phyloP scores from a whole-genome alignment of 495 filamentous ascomycete species.

The Xylaria intraflava region DNA sequence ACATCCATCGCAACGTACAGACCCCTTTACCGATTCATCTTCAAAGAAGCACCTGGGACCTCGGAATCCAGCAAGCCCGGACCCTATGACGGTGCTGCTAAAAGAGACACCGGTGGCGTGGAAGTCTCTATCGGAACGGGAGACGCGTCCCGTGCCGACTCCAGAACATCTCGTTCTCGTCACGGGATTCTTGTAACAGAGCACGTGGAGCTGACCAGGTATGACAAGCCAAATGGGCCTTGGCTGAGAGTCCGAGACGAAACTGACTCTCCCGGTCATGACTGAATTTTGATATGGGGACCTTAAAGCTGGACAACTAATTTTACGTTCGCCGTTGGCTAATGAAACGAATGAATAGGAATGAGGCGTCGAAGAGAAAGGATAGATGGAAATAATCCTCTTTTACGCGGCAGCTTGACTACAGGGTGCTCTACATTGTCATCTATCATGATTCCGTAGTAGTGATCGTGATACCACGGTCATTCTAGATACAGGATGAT shows the following conservation, averaged over 20 bases:
- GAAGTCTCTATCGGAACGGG: not conserved
- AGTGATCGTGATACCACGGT: too few species aligned
- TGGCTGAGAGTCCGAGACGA: not conserved
- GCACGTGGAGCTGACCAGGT: not conserved
- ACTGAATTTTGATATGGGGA: too few species aligned
- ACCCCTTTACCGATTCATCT: not conserved
- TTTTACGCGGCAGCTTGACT: too few species aligned
- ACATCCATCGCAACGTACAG: not conserved
- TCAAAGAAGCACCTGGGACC: not conserved
- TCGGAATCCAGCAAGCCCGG: not conserved
- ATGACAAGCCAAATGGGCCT: not conserved
- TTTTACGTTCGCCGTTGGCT: too few species aligned
- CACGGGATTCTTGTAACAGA: not conserved
- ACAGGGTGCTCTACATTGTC: too few species aligned
- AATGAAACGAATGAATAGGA: too few species aligned
- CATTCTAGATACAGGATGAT: too few species aligned
- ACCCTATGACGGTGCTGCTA: not conserved
- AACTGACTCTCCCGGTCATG: too few species aligned
- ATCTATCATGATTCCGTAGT: too few species aligned
- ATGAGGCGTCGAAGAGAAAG: too few species aligned
- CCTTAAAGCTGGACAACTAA: too few species aligned
- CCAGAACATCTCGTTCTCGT: not conserved
- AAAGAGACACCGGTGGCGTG: not conserved
- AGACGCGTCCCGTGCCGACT: not conserved
- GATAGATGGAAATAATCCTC: too few species aligned